Conservation (phyloP, 768 basidiomycete genomes). For the Thelephora aurantiotincta region DNA sequence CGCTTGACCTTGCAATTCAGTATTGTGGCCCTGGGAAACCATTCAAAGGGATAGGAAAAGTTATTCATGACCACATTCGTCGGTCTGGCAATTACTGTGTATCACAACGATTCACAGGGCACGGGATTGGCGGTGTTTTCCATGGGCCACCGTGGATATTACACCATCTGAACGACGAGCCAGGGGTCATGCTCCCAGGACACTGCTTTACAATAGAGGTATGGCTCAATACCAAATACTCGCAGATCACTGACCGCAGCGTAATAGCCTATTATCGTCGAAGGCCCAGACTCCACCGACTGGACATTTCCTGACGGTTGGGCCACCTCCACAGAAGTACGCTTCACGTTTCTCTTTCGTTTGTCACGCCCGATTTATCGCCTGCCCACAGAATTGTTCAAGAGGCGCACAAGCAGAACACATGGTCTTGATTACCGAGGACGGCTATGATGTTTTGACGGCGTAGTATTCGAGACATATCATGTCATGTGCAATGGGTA, state of each 20-base stretch:
- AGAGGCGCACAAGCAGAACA: slow-evolving; percentile 81
- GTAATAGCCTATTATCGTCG: slow-evolving; percentile 56
- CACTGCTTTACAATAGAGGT: slow-evolving; percentile 93
- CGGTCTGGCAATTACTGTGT: slow-evolving; percentile 34
- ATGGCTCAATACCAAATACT: slow-evolving; percentile 5
- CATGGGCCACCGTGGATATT: slow-evolving; percentile 76
- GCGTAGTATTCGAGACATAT: neutral
- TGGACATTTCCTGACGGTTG: slow-evolving; percentile 88
- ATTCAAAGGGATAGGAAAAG: slow-evolving; percentile 56
- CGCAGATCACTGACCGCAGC: neutral
- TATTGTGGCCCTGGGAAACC: slow-evolving; percentile 62
- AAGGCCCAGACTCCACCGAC: slow-evolving; percentile 51
- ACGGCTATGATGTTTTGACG: slow-evolving; percentile 71
- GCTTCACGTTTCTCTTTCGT: slow-evolving; percentile 7
- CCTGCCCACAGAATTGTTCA: slow-evolving; percentile 47
- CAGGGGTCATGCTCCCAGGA: slow-evolving; percentile 68
- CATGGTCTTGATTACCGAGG: slow-evolving; percentile 72
- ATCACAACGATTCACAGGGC: slow-evolving; percentile 65
- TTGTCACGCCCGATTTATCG: neutral
- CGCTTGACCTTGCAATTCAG: slow-evolving; percentile 54
- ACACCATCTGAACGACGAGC: slow-evolving; percentile 68
- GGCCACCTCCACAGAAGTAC: slow-evolving; percentile 81
- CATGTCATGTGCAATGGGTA: too few relatives aligned
- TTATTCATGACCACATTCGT: slow-evolving; percentile 32
- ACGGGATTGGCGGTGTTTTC: slow-evolving; percentile 76